Conservation (phyloP, 2,329 filamentous ascomycete species). For the Colletotrichum sp. region DNA sequence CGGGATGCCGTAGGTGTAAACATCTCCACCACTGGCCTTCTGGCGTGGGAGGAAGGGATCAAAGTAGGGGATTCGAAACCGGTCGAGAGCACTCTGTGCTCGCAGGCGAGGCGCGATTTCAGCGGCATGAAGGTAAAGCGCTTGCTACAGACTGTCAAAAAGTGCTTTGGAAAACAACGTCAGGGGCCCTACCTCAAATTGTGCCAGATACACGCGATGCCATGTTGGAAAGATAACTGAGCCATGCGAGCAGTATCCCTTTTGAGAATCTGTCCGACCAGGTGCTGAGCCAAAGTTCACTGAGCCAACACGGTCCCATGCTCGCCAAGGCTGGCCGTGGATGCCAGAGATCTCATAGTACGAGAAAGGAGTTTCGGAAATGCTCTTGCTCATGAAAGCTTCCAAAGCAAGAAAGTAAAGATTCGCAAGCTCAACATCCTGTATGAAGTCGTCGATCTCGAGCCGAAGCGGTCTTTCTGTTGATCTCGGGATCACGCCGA, state of each 20-base stretch:
- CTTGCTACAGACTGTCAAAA: not conserved
- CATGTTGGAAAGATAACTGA: slow-evolving; percentile 2
- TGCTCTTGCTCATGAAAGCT: not conserved
- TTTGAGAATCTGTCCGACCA: not conserved
- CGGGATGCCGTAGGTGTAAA: not conserved
- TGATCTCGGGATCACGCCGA: not conserved
- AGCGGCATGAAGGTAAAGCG: not conserved
- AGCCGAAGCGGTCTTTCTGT: not conserved
- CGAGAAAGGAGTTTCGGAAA: not conserved
- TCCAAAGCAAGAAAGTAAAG: slow-evolving; percentile 3
- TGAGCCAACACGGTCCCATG: not conserved
- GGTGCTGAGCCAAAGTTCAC: not conserved
- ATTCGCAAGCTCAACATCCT: slow-evolving; percentile 1
- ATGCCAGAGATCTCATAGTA: not conserved
- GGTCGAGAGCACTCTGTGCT: not conserved
- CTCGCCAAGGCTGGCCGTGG: not conserved
- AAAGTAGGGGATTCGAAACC: not conserved
- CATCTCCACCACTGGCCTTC: not conserved
- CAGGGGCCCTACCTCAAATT: not conserved
- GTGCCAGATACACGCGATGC: slow-evolving; percentile 1
- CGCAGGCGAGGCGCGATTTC: not conserved
- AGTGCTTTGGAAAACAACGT: not conserved
- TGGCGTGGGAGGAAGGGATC: not conserved
- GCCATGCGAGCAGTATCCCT: not conserved
- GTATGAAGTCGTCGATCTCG: slow-evolving; percentile 4